Conservation (phyloP, 139 green algal genomes). For the Picochlorum sp. region DNA sequence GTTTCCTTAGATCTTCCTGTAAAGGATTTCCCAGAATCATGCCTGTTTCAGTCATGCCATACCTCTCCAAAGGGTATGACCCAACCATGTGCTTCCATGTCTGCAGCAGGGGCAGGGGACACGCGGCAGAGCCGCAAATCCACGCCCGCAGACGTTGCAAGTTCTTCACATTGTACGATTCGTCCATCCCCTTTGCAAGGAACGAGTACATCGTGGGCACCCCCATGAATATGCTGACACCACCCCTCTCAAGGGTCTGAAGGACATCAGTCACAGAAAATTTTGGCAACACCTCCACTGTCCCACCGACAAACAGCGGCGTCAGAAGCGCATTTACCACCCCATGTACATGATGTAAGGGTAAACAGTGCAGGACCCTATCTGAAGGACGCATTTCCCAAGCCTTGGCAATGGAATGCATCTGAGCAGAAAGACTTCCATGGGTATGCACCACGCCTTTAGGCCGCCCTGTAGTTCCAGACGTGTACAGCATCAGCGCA, state of each 20-base stretch:
- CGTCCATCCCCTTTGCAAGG: conserved; percentile 62
- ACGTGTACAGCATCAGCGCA: conserved; percentile 95
- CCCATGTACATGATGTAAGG: conserved; percentile 93
- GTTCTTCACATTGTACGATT: conserved; percentile 19
- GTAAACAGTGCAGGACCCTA: conserved; percentile 80
- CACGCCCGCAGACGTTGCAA: conserved; percentile 63
- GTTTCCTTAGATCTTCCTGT: conserved; percentile 41
- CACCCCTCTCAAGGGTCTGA: conserved; percentile 37
- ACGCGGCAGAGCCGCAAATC: conserved; percentile 82
- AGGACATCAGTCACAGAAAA: conserved; percentile 68
- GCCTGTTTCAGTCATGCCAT: conserved; percentile 97
- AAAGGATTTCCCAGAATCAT: conserved; percentile 89
- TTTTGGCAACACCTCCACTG: conserved; percentile 65
- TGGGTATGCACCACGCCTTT: conserved; percentile 82
- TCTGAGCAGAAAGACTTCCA: conserved; percentile 54
- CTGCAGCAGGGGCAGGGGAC: conserved; percentile 67
- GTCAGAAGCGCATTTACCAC: conserved; percentile 86
- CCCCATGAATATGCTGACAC: conserved; percentile 82
- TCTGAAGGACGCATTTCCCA: conserved; percentile 75
- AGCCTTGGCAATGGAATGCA: conserved; percentile 43
- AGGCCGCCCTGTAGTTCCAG: conserved; percentile 86
- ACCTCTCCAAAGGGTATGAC: conserved; percentile 70
- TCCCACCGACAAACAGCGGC: conserved; percentile 54
- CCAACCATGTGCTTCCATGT: conserved; percentile 54
- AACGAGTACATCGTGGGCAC: conserved; percentile 95